Evolutionary conservation across 2,329 filamentous ascomycete species (phyloP).

Genomic region (Phyllosticta citriasiana): DNA sequence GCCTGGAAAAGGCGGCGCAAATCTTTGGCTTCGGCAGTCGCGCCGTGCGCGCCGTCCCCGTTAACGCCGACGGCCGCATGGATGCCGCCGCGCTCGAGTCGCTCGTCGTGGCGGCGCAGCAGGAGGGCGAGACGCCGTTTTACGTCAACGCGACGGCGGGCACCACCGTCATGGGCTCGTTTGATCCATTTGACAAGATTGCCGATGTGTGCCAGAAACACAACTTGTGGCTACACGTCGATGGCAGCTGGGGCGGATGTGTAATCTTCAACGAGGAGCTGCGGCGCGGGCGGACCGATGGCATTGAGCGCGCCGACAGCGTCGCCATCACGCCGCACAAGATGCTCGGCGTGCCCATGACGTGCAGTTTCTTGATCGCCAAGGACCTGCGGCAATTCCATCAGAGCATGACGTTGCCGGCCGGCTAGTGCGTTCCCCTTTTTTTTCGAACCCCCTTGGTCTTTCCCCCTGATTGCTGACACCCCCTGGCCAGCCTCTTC

Average conservation of each 20-base stretch:
- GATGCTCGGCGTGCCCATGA: slow-evolving; percentile 87
- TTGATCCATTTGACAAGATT: slow-evolving; percentile 67
- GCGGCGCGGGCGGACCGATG: slow-evolving; percentile 54
- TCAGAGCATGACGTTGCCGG: slow-evolving; percentile 72
- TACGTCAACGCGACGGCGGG: slow-evolving; percentile 95
- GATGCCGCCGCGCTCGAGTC: slow-evolving; percentile 53
- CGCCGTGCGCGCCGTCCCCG: slow-evolving; percentile 62
- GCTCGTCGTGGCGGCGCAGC: slow-evolving; percentile 51
- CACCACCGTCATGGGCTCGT: slow-evolving; percentile 85
- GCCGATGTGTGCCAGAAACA: slow-evolving; percentile 59
- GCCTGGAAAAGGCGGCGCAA: slow-evolving; percentile 87
- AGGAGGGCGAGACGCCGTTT: slow-evolving; percentile 67
- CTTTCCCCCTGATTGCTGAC: background rate
- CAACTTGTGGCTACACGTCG: slow-evolving; percentile 83
- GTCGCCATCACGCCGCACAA: slow-evolving; percentile 92
- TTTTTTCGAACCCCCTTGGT: background rate
- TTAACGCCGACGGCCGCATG: slow-evolving; percentile 67
- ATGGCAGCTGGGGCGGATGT: slow-evolving; percentile 82
- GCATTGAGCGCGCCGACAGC: slow-evolving; percentile 65
- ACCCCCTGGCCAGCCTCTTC: slow-evolving; percentile 25
- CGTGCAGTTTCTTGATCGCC: slow-evolving; percentile 79
- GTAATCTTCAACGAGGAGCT: slow-evolving; percentile 58
- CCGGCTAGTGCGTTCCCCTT: slow-evolving; percentile 50
- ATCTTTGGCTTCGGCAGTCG: slow-evolving; percentile 72
- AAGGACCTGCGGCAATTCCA: slow-evolving; percentile 70